A percentile compares a stretch with the other conserved stretches of the same genome.
phyloP scores from a whole-genome alignment of 1,284 basidiomycete species.

The Tilletia caries region DNA sequence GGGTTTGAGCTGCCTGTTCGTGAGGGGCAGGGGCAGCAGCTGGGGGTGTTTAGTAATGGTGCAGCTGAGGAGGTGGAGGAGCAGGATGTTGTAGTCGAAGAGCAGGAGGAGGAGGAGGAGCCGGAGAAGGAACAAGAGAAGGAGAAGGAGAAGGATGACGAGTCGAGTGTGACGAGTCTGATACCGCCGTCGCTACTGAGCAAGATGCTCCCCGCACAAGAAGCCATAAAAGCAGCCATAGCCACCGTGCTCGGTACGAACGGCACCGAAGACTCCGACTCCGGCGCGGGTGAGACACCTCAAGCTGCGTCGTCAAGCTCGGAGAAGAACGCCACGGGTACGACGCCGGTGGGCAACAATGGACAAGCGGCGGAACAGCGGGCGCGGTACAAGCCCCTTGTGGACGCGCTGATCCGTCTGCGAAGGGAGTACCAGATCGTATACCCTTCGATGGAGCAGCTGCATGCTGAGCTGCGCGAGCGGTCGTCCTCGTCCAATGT shows the following conservation, averaged over 20 bases:
- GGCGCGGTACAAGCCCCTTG: conserved; percentile 25
- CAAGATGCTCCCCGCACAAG: too few relatives aligned
- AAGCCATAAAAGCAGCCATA: too few relatives aligned
- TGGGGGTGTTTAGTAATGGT: too few relatives aligned
- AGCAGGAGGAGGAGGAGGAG: too few relatives aligned
- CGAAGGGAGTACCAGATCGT: conserved; percentile 12
- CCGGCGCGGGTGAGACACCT: too few relatives aligned
- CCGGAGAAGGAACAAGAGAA: too few relatives aligned
- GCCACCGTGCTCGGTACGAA: too few relatives aligned
- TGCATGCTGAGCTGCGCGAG: conserved; percentile 5
- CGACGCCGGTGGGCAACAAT: conserved; percentile 21
- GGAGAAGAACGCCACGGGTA: conserved; percentile 16
- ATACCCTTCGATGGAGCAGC: conserved; percentile 10
- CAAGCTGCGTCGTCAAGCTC: conserved; percentile 6
- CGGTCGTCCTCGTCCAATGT: neutral
- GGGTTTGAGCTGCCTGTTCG: conserved; percentile 10
- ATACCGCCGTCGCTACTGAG: too few relatives aligned
- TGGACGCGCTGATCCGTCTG: conserved; percentile 24
- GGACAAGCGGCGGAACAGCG: conserved; percentile 19
- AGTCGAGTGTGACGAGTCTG: too few relatives aligned
- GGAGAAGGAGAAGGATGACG: too few relatives aligned
- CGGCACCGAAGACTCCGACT: too few relatives aligned
- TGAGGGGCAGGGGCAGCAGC: neutral
- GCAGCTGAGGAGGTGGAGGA: too few relatives aligned
- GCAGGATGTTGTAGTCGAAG: neutral